Percentiles rank a stretch among this genome's conserved stretches.
phyloP scores from a whole-genome alignment of 2,329 filamentous ascomycete species.

The Colletotrichum graminicola region DNA sequence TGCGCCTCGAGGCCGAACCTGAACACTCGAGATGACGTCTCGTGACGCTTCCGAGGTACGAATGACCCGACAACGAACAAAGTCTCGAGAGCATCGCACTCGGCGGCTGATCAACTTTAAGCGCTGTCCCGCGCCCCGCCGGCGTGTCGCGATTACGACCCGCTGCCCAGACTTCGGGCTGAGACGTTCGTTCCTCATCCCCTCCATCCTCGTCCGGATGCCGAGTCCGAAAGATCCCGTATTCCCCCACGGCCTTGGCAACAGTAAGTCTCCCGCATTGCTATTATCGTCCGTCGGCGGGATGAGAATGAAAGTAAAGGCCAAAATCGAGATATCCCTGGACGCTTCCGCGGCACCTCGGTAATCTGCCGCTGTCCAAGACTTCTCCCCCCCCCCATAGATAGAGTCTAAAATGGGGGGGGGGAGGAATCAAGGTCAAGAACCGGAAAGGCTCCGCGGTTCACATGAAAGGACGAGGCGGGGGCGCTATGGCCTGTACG shows the following conservation, averaged over 20 bases:
- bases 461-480: not conserved
- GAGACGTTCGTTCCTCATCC: not conserved
- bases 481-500: not conserved
- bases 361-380: not conserved
- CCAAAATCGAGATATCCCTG: not conserved
- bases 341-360: not conserved
- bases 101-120: not conserved
- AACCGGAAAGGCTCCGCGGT: not conserved
- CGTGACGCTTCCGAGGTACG: not conserved
- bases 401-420: too few species aligned
- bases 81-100: not conserved
- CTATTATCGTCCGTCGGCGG: not conserved
- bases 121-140: not conserved
- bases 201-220: not conserved
- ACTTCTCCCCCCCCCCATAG: not conserved
- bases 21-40: not conserved
- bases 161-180: not conserved
- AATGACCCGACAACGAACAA: not conserved
- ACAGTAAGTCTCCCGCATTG: not conserved
- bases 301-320: not conserved
- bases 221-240: slow-evolving; percentile 35
- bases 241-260: not conserved
- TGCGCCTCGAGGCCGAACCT: not conserved
- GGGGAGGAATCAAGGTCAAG: not conserved
- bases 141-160: not conserved